These are phyloP conservation scores for Dactylellina cionopaga DNA, from an alignment of 2,329 filamentous ascomycete species.

Conservation along the genomic window DNA sequence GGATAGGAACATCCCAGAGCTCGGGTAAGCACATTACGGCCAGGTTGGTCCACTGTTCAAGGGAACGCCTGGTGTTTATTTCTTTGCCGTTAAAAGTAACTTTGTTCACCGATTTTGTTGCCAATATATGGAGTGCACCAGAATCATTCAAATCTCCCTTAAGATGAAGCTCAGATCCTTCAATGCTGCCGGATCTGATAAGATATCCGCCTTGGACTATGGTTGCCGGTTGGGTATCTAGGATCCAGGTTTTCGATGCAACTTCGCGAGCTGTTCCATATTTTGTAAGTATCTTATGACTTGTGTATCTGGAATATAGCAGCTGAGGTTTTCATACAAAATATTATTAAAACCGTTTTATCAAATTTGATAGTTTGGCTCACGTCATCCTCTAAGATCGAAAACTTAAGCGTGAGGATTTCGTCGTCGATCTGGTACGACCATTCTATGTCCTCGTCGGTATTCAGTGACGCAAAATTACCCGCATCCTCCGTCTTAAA, in stretches of 20 bases:
- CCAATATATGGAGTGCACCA: slow-evolving; percentile 74
- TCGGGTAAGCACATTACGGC: slow-evolving; percentile 64
- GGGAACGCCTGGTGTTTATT: slow-evolving; percentile 60
- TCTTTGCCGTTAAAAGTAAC: slow-evolving; percentile 70
- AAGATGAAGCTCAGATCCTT: slow-evolving; percentile 69
- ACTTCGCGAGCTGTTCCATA: slow-evolving; percentile 25
- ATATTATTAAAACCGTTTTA: slow-evolving; percentile 24
- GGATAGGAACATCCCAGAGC: slow-evolving; percentile 66
- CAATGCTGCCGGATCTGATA: slow-evolving; percentile 69
- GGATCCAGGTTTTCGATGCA: slow-evolving; percentile 42
- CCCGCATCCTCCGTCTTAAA: slow-evolving; percentile 5
- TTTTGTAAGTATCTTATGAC: not conserved
- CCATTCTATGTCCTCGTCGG: slow-evolving; percentile 11
- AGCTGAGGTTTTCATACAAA: not conserved
- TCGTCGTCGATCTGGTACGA: slow-evolving; percentile 17
- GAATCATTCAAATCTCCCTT: slow-evolving; percentile 78
- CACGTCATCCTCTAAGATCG: slow-evolving; percentile 27
- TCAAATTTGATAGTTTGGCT: slow-evolving; percentile 27
- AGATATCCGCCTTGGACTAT: slow-evolving; percentile 74
- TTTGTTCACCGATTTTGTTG: slow-evolving; percentile 64
- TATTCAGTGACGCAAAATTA: not conserved
- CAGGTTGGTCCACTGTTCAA: slow-evolving; percentile 65
- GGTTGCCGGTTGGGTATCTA: slow-evolving; percentile 59
- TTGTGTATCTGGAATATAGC: not conserved
- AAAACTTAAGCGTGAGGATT: slow-evolving; percentile 25